Conservation (phyloP, 495 filamentous ascomycete genomes). For the Xylaria nigripes region DNA sequence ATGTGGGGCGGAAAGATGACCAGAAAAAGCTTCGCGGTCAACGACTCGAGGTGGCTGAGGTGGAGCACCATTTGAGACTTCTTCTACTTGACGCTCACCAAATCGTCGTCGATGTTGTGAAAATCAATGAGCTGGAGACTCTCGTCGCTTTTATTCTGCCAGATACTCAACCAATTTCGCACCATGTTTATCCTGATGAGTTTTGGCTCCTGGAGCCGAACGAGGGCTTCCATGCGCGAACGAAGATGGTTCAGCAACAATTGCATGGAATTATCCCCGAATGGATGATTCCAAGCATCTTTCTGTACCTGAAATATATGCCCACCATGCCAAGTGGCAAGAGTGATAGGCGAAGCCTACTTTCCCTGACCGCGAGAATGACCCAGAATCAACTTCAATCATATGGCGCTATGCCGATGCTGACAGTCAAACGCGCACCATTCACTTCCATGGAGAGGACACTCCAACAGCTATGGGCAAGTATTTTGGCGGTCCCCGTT, state of each 20-base stretch:
- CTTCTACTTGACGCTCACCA: neutral
- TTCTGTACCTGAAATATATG: constrained; percentile 18
- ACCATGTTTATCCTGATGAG: neutral
- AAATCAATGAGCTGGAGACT: neutral
- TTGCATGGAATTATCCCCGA: neutral
- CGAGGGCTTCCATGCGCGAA: neutral
- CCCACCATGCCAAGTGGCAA: constrained; percentile 48
- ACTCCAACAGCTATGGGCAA: neutral
- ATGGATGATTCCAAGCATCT: constrained; percentile 1
- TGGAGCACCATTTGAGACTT: constrained; percentile 30
- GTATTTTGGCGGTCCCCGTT: neutral
- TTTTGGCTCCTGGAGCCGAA: neutral
- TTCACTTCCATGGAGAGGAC: neutral
- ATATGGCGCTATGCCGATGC: neutral
- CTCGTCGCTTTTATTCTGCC: constrained; percentile 2
- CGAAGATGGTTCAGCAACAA: neutral
- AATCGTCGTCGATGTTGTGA: constrained; percentile 1
- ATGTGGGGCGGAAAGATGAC: constrained; percentile 18
- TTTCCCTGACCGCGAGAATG: constrained; percentile 3
- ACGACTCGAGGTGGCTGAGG: constrained; percentile 20
- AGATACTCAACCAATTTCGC: neutral
- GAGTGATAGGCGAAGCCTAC: constrained; percentile 30
- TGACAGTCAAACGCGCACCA: neutral
- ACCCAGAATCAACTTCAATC: neutral
- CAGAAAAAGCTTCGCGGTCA: constrained; percentile 21